Conservation (phyloP, 495 filamentous ascomycete genomes). For the Chaetomium tenue region DNA sequence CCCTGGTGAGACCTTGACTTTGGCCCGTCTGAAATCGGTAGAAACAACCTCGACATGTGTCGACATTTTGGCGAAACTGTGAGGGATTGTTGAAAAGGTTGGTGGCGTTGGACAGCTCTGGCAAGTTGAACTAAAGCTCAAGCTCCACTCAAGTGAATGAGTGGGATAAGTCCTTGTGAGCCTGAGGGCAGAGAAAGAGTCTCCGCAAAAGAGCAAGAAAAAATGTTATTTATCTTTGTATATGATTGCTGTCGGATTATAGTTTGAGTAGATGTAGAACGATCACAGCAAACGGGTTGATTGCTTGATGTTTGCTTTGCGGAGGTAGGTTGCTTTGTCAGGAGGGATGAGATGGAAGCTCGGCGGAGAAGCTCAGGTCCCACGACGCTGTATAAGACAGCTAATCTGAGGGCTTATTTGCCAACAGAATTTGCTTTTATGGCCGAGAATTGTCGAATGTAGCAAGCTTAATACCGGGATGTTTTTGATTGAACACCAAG, state of each 20-base stretch:
- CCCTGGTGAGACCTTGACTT: constrained; percentile 78
- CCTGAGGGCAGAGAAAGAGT: neutral
- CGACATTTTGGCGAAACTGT: constrained; percentile 58
- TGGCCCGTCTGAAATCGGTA: constrained; percentile 65
- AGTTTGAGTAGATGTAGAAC: no score
- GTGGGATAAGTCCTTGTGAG: neutral
- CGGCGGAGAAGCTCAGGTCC: no score
- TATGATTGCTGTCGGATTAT: no score
- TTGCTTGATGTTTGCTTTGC: no score
- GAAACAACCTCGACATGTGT: constrained; percentile 88
- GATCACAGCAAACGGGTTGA: no score
- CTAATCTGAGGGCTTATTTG: neutral
- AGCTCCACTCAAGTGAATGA: neutral
- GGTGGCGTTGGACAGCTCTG: neutral
- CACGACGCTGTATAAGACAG: neutral
- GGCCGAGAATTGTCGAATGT: neutral
- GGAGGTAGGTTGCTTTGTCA: no score
- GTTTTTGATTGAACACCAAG: neutral
- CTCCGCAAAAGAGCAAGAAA: no score
- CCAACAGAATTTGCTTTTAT: neutral
- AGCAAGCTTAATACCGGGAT: neutral
- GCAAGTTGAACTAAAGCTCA: neutral
- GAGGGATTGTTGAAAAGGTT: neutral
- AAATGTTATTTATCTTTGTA: no score
- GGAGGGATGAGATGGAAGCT: no score